Evolutionary conservation across 768 basidiomycete species (phyloP), one percentile per base, ranked within the genome.

Genomic region (Imleria badia): DNA sequence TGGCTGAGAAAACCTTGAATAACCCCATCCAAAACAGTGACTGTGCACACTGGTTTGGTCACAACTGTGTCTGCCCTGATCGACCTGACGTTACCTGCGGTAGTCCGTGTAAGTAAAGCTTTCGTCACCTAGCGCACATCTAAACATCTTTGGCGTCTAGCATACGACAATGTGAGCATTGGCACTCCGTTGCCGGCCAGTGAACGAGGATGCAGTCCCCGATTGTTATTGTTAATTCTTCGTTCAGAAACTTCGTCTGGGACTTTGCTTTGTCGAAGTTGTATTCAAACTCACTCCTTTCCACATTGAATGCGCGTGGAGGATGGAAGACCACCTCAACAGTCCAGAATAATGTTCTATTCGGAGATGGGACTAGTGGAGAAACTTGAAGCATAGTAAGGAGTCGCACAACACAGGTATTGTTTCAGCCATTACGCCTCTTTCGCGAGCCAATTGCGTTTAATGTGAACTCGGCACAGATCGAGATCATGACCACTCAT

Each of bases 231-330:
- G n/a, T n/a, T n/a, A n/a, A n/a, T 39, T 26, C 26, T 36, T 34
- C 14, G 13, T 19, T 14, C 35, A 63, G 62, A 33, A 59, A 60
- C 41, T 62, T 60, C 29, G 48, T 65, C 30, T 68, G 56, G 57
- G 66, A 70, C 48, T 52, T 69, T 17, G 31, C 64, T 5, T 48
- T 71, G 26, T 67, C 60, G 1, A 70, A 70, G n/a, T 31, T 69
- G 5, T 69, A 69, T 36, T 58, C 67, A 12, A 69, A 69, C 30
- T 50, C 35, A 12, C 48, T 48, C 43, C 70, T 50, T 60, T 72
- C 60, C 3, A 45, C 60, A 9, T 47, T 61, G 22, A 61, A 61
- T 39, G 48, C 70, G 5, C 66, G 71, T 3, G 47, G 49, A n/a
- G 57, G 61, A 15, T 69, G 68, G 69, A 63, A 47, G 23, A 30